Conservation (phyloP, 176 grass and related monocot species). For the Otatea glauca region DNA sequence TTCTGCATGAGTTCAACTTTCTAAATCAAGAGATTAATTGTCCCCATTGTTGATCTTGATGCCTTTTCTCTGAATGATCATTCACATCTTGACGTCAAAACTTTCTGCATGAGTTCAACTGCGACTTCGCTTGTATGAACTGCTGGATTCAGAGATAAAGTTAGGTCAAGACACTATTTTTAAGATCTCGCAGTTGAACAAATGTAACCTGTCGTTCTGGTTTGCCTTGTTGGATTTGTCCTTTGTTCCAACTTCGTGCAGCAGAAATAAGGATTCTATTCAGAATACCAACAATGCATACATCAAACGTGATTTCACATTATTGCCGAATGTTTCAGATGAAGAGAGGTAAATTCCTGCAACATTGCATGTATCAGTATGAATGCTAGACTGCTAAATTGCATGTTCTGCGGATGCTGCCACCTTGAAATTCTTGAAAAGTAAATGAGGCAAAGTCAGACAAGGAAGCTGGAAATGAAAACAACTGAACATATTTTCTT, state of each 20-base stretch:
- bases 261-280: not conserved
- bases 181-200: not conserved
- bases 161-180: not conserved
- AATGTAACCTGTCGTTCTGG: not conserved
- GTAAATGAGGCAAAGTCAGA: conserved; percentile 27
- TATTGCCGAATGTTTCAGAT: not conserved
- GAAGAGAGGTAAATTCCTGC: not conserved
- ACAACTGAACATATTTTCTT: not conserved
- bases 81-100: not conserved
- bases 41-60: too few species aligned
- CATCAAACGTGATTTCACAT: not conserved
- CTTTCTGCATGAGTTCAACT: not conserved
- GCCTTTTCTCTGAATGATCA: too few species aligned
- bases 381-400: conserved; percentile 5
- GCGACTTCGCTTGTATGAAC: conserved; percentile 27
- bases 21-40: too few species aligned
- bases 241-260: conserved; percentile 13
- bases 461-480: not conserved
- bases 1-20: not conserved
- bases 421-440: not conserved
- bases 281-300: not conserved
- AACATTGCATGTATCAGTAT: not conserved
- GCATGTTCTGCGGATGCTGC: not conserved
- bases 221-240: conserved; percentile 35
- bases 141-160: conserved; percentile 16